Evolutionary conservation across 768 basidiomycete species (phyloP).

Genomic region (Boletus barrowsii): DNA sequence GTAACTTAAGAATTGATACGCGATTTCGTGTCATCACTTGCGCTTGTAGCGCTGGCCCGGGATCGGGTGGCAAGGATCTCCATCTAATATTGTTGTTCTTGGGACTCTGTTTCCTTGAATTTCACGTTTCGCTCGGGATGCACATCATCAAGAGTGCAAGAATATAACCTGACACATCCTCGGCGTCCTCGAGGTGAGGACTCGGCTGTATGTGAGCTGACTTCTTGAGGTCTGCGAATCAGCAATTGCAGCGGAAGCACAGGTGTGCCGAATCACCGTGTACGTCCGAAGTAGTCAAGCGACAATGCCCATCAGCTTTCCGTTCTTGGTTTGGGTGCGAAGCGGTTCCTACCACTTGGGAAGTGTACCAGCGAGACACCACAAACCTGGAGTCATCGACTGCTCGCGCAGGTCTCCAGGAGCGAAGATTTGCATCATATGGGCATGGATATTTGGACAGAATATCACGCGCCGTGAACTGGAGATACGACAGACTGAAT

Average conservation of each 20-base stretch:
- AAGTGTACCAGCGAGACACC: slow-evolving; percentile 42
- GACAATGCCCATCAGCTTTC: slow-evolving; percentile 49
- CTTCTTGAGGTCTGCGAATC: background rate
- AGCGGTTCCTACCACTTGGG: slow-evolving; percentile 42
- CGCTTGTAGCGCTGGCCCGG: background rate
- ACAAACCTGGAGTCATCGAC: slow-evolving; percentile 42
- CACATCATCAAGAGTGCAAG: no score
- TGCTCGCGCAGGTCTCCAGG: slow-evolving; percentile 32
- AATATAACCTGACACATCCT: no score
- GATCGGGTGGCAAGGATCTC: background rate
- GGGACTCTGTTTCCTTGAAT: no score
- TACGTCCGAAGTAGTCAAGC: background rate
- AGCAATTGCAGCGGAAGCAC: background rate
- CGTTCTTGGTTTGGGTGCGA: slow-evolving; percentile 48
- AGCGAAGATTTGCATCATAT: slow-evolving; percentile 41
- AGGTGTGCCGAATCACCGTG: background rate
- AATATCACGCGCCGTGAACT: background rate
- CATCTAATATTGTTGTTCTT: no score
- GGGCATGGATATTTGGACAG: slow-evolving; percentile 14
- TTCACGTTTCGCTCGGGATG: no score
- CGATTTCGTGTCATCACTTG: background rate
- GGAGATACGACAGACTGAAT: background rate
- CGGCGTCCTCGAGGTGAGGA: background rate
- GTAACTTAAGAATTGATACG: background rate
- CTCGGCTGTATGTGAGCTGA: background rate